Evolutionary conservation across 2,329 filamentous ascomycete genomes (phyloP).

Genomic region (Stachybotrys echinatus): DNA sequence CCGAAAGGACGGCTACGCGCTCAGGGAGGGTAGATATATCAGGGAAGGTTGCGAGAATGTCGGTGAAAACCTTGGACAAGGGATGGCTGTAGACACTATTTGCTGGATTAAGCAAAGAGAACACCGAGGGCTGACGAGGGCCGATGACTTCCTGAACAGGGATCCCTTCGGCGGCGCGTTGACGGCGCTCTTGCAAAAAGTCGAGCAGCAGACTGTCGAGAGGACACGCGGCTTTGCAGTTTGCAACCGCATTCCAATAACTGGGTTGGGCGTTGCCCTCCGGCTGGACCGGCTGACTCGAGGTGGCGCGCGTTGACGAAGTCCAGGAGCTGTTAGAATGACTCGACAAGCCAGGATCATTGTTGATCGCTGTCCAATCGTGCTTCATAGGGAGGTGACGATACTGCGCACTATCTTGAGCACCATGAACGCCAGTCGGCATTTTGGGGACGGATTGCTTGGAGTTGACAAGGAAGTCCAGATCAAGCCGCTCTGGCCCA

Average conservation of each 20-base stretch:
- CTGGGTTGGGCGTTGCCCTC: slow-evolving; percentile 9
- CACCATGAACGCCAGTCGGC: slow-evolving; percentile 42
- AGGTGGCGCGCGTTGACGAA: slow-evolving; percentile 4
- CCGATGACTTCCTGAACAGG: slow-evolving; percentile 63
- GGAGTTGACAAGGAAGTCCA: slow-evolving; percentile 67
- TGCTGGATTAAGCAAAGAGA: slow-evolving; percentile 69
- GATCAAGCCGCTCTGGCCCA: slow-evolving; percentile 60
- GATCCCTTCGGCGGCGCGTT: slow-evolving; percentile 61
- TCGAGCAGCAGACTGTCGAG: slow-evolving; percentile 76
- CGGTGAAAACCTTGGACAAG: slow-evolving; percentile 77
- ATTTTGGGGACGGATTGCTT: slow-evolving; percentile 49
- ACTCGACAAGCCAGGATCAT: slow-evolving; percentile 14
- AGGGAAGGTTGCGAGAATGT: slow-evolving; percentile 80
- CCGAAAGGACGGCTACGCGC: slow-evolving; percentile 73
- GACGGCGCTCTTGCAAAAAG: slow-evolving; percentile 65
- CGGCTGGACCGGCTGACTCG: slow-evolving; percentile 11
- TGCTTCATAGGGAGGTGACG: slow-evolving; percentile 46
- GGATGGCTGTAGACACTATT: slow-evolving; percentile 62
- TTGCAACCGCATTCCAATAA: slow-evolving; percentile 41
- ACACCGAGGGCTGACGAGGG: slow-evolving; percentile 74
- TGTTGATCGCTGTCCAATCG: slow-evolving; percentile 34
- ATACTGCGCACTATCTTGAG: slow-evolving; percentile 38
- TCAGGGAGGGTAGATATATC: slow-evolving; percentile 74
- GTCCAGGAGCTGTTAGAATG: slow-evolving; percentile 5
- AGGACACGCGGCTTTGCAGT: slow-evolving; percentile 65